Conservation (phyloP, 208 protist genomes). For the Wallacemonas sp. region DNA sequence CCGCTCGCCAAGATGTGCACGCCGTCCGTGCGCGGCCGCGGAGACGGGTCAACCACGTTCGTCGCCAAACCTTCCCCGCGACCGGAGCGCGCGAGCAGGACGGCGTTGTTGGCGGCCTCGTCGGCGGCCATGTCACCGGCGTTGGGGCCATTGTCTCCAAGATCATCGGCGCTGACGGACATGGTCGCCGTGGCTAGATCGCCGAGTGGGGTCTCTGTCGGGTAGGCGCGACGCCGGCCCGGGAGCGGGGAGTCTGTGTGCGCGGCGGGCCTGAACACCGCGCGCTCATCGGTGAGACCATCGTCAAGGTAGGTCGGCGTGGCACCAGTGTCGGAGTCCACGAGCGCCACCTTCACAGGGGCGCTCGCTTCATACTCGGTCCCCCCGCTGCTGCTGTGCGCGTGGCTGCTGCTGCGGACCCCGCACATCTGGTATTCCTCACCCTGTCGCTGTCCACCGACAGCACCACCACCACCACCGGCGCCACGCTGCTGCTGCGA, state of each 20-base stretch:
- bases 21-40: constrained; percentile 16
- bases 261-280: not conserved
- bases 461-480: not conserved
- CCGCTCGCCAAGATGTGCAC: constrained; percentile 53
- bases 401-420: not conserved
- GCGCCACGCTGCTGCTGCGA: too few species aligned
- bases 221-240: not conserved
- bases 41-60: not conserved
- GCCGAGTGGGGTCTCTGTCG: not conserved
- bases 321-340: not conserved
- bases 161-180: not conserved
- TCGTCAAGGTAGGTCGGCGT: not conserved
- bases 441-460: too few species aligned
- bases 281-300: constrained; percentile 5
- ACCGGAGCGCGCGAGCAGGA: not conserved
- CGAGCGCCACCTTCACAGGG: not conserved
- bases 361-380: not conserved
- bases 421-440: constrained; percentile 1
- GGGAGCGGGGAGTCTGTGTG: not conserved
- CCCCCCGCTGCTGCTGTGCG: not conserved
- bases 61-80: not conserved
- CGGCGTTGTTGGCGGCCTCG: constrained; percentile 3
- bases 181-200: constrained; percentile 5
- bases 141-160: not conserved
- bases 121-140: not conserved